These are phyloP conservation scores for Plasmodium malariae DNA, from an alignment of 169 alveolate genomes.

Conservation along the genomic window DNA sequence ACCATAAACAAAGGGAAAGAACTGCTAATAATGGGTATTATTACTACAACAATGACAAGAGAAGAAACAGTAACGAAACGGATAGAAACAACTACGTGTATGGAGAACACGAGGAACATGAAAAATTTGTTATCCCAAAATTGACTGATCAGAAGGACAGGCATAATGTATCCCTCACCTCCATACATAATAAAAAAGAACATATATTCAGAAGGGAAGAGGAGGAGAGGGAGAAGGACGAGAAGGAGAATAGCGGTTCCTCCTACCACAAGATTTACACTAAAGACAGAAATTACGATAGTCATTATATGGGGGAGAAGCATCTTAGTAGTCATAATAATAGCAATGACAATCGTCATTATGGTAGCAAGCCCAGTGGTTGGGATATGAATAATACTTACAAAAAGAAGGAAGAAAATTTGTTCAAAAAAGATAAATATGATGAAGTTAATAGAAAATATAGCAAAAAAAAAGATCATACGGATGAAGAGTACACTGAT, in stretches of 20 bases:
- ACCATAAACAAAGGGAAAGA: not conserved
- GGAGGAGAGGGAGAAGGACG: not conserved
- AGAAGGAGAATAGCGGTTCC: too few species aligned
- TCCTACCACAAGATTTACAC: too few species aligned
- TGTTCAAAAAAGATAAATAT: not conserved
- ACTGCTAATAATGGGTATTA: not conserved
- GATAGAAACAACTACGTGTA: not conserved
- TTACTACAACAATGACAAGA: conserved; percentile 3
- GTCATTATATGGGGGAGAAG: too few species aligned
- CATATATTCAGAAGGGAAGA: not conserved
- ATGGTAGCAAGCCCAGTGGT: not conserved
- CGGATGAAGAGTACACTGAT: not conserved
- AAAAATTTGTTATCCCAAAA: not conserved
- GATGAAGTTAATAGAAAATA: not conserved
- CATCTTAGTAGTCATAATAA: conserved; percentile 1
- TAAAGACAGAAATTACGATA: too few species aligned
- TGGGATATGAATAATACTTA: not conserved
- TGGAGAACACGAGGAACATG: not conserved
- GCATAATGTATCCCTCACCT: not conserved
- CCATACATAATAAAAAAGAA: not conserved
- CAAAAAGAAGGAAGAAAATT: conserved; percentile 2
- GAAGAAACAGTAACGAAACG: not conserved
- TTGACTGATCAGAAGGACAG: not conserved
- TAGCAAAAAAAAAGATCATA: not conserved
- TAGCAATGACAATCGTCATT: not conserved